Conservation (phyloP, 306 rosid genomes). For the Vicia faba region DNA sequence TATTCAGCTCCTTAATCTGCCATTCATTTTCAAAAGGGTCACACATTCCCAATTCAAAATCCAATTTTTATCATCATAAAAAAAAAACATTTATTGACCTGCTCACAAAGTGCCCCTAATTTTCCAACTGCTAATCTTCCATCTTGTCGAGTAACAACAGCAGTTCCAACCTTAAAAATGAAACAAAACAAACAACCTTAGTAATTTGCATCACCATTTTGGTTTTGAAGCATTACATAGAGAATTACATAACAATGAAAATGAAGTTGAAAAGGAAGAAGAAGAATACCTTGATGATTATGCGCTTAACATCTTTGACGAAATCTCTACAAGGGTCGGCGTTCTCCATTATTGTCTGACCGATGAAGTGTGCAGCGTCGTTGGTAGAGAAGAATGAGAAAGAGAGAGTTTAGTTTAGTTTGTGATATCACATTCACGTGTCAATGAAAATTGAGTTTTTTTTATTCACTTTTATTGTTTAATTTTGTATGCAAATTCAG, state of each 20-base stretch:
- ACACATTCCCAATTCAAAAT: constrained; percentile 30
- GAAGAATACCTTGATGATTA: constrained; percentile 42
- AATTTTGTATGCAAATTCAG: too few species aligned
- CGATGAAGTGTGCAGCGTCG: not conserved
- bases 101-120: constrained; percentile 88
- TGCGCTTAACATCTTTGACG: constrained; percentile 46
- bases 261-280: not conserved
- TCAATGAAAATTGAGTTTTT: too few species aligned
- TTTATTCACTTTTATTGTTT: too few species aligned
- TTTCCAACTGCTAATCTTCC: constrained; percentile 55
- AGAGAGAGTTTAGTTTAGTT: not conserved
- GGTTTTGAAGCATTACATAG: constrained; percentile 6
- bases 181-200: constrained; percentile 26
- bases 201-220: constrained; percentile 30
- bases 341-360: constrained; percentile 35
- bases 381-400: not conserved
- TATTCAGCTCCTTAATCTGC: constrained; percentile 83
- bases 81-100: constrained; percentile 46
- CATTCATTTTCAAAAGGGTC: constrained; percentile 41
- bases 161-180: constrained; percentile 49
- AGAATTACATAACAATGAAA: not conserved
- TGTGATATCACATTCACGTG: not conserved
- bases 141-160: constrained; percentile 52
- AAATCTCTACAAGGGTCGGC: constrained; percentile 39
- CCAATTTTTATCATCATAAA: constrained; percentile 2